Evolutionary conservation across 345 rosid genomes (phyloP).

Genomic region (Syzygium aqueum): DNA sequence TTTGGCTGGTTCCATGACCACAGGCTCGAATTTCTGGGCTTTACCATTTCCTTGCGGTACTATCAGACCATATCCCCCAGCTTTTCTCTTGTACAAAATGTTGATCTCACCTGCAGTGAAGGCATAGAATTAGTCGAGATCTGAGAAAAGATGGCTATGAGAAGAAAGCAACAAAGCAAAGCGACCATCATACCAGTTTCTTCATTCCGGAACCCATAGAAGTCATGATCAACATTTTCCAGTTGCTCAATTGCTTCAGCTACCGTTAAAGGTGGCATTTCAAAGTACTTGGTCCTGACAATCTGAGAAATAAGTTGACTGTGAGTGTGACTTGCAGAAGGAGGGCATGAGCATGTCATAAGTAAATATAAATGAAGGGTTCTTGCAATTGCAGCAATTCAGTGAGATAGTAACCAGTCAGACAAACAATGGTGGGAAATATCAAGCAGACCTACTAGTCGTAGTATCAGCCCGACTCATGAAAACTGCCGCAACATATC

Average conservation of each 20-base stretch:
- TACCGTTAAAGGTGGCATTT: conserved; percentile 84
- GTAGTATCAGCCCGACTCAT: neutral
- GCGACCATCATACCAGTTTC: conserved; percentile 55
- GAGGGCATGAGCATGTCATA: neutral
- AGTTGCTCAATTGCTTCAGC: conserved; percentile 85
- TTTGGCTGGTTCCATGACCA: conserved; percentile 40
- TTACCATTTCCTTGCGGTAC: conserved; percentile 63
- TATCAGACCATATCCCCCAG: conserved; percentile 87
- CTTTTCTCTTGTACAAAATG: conserved; percentile 73
- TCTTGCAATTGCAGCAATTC: neutral
- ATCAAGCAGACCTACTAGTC: neutral
- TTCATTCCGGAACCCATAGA: conserved; percentile 82
- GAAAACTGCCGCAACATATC: neutral
- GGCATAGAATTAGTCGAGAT: neutral
- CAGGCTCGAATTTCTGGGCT: conserved; percentile 50
- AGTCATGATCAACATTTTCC: conserved; percentile 75
- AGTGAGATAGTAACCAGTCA: neutral
- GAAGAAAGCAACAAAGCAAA: neutral
- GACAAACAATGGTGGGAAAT: neutral
- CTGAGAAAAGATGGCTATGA: neutral
- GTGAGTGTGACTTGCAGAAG: neutral
- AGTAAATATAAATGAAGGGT: neutral
- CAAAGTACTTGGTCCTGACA: conserved; percentile 82
- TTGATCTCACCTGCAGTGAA: conserved; percentile 66
- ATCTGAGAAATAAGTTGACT: conserved; percentile 28